Base-by-base conservation (phyloP, 352 stramenopile species). In the Pythium vanterpoolii region DNA sequence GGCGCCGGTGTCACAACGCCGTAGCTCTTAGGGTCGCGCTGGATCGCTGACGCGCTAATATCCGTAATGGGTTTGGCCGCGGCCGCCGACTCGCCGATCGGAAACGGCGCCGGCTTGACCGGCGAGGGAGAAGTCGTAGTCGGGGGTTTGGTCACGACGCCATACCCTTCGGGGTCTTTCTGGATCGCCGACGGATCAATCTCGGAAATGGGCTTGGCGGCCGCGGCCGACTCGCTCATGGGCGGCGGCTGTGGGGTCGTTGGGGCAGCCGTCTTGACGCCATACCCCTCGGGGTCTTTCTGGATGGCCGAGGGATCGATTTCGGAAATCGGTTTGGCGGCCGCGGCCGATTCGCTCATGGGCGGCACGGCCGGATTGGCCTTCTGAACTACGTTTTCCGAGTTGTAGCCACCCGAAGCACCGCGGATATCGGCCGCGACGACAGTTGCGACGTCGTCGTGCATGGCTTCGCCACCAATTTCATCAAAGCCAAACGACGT, bases 61-160 rank as follows among this genome's bases (percentile, higher is more conserved):
- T 50, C 54, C 28, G 36, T 45, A 24, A 64, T 64, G 21, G 53
- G 44, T 23, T 56, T 56, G 9, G 56, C 56, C 4, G 56, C 56
- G 5, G 56, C 56, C 0, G 58, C 59, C 9, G 59, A 66, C 42
- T 66, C 57, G 28, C 57, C 49, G 21, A 64, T 64, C 11, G 56
- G 56, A n/a, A n/a, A n/a, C n/a, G n/a, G n/a, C n/a, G n/a, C n/a
- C n/a, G n/a, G n/a, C n/a, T n/a, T n/a, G n/a, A n/a, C n/a, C n/a
- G n/a, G n/a, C n/a, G n/a, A n/a, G n/a, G n/a, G n/a, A n/a, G n/a
- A n/a, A n/a, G n/a, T n/a, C n/a, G n/a, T n/a, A n/a, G n/a, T n/a
- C n/a, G n/a, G n/a, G n/a, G n/a, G n/a, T n/a, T n/a, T n/a, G n/a
- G 26, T 53, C 16, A n/a, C 14, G 16, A 59, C 51, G 39, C 51